Evolutionary conservation across 257 asterid species (phyloP).

Genomic region (Solanum lycopersicoides): DNA sequence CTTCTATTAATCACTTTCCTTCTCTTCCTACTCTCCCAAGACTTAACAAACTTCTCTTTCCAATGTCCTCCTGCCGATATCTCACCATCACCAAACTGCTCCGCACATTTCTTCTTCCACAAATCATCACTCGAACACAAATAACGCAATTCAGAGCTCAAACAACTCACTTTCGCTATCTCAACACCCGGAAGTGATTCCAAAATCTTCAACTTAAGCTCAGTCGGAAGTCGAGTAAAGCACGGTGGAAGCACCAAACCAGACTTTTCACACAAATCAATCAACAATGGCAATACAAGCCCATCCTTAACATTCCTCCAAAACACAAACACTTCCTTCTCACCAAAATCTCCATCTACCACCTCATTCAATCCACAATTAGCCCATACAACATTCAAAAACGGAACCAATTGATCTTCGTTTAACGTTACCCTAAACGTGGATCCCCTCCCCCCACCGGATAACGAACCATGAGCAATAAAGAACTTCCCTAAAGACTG

Average conservation of each 20-base stretch:
- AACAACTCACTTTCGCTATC: constrained; percentile 49
- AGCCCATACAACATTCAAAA: constrained; percentile 79
- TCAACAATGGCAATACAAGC: constrained; percentile 74
- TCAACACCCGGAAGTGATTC: constrained; percentile 63
- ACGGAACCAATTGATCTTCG: constrained; percentile 48
- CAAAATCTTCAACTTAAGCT: constrained; percentile 60
- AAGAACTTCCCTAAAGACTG: constrained; percentile 54
- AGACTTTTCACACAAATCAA: constrained; percentile 59
- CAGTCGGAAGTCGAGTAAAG: constrained; percentile 67
- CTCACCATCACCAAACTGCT: constrained; percentile 30
- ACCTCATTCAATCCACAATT: constrained; percentile 40
- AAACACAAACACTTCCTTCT: constrained; percentile 58
- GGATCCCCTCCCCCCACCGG: constrained; percentile 4
- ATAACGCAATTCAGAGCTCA: constrained; percentile 48
- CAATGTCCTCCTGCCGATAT: constrained; percentile 25
- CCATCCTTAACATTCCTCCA: constrained; percentile 75
- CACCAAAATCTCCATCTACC: constrained; percentile 11
- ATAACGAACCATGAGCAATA: constrained; percentile 50
- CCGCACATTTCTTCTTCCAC: constrained; percentile 57
- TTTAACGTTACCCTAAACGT: constrained; percentile 31
- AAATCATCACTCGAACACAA: constrained; percentile 59
- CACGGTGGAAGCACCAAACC: constrained; percentile 76
- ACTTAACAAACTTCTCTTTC: constrained; percentile 48
- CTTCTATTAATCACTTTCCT: constrained; percentile 5
- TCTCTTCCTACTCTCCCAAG: constrained; percentile 21